Conservation (phyloP, 441 rosid species). For the Pelargonium citronellum region DNA sequence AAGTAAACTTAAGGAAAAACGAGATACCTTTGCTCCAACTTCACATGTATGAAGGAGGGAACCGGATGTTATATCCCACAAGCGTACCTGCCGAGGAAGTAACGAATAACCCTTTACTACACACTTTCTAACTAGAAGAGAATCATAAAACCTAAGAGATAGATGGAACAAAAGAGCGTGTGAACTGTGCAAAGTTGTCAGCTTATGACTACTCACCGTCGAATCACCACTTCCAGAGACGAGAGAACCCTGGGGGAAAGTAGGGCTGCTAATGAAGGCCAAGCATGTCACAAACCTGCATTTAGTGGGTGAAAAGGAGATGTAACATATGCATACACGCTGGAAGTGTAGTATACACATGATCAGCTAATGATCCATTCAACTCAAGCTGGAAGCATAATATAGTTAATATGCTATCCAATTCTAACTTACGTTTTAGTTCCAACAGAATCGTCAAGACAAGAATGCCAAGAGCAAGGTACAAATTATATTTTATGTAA, state of each 20-base stretch:
- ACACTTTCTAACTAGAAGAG: slow-evolving; percentile 10
- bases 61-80: slow-evolving; percentile 80
- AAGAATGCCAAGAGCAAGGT: neutral
- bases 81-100: slow-evolving; percentile 53
- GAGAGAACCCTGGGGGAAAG: slow-evolving; percentile 56
- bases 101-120: slow-evolving; percentile 18
- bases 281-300: slow-evolving; percentile 74
- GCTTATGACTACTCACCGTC: slow-evolving; percentile 46
- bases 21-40: slow-evolving; percentile 56
- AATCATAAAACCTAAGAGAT: slow-evolving; percentile 2
- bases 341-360: neutral
- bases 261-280: slow-evolving; percentile 48
- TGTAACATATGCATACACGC: neutral
- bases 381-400: neutral
- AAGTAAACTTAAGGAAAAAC: neutral
- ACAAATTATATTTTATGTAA: neutral
- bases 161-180: neutral
- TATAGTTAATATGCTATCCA: neutral
- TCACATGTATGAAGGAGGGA: slow-evolving; percentile 78
- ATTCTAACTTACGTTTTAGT: neutral
- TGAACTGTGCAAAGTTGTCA: slow-evolving; percentile 9
- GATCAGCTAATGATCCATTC: neutral
- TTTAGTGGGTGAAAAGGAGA: slow-evolving; percentile 14
- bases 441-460: neutral
- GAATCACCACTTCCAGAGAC: slow-evolving; percentile 95